These are phyloP conservation scores for Entophlyctis helioformis DNA, from an alignment of 192 early-diverging fungal species.

Conservation along the genomic window DNA sequence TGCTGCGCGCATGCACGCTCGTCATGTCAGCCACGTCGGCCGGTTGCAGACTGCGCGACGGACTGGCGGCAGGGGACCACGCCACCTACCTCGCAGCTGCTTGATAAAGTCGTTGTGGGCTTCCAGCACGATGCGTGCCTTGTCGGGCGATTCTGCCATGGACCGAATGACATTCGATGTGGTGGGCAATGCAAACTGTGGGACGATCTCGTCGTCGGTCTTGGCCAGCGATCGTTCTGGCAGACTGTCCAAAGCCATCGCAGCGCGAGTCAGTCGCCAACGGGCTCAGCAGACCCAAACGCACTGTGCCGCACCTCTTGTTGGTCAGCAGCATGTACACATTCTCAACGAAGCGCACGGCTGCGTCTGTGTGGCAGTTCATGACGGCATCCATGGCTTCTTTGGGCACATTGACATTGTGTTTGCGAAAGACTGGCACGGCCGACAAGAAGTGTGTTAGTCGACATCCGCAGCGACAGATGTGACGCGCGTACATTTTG, in stretches of 20 bases:
- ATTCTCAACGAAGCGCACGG: conserved; percentile 23
- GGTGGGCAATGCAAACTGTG: conserved; percentile 33
- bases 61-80: too few species aligned
- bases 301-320: conserved; percentile 11
- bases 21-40: too few species aligned
- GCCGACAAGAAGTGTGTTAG: too few species aligned
- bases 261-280: too few species aligned
- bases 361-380: conserved; percentile 25
- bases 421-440: conserved; percentile 22
- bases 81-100: conserved; percentile 10
- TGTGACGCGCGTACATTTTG: too few species aligned
- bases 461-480: too few species aligned
- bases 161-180: conserved; percentile 22
- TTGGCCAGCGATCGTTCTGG: too few species aligned
- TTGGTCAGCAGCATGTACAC: conserved; percentile 31
- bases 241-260: too few species aligned
- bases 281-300: too few species aligned
- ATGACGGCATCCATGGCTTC: conserved; percentile 28
- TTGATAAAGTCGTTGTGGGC: conserved; percentile 17
- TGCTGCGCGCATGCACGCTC: too few species aligned
- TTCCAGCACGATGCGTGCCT: conserved; percentile 21
- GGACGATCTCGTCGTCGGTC: conserved; percentile 14
- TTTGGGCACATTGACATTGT: conserved; percentile 21
- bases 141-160: conserved; percentile 11
- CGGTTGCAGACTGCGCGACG: too few species aligned